Evolutionary conservation across 495 filamentous ascomycete genomes (phyloP).

Genomic region (Mytilinidion resinicola): DNA sequence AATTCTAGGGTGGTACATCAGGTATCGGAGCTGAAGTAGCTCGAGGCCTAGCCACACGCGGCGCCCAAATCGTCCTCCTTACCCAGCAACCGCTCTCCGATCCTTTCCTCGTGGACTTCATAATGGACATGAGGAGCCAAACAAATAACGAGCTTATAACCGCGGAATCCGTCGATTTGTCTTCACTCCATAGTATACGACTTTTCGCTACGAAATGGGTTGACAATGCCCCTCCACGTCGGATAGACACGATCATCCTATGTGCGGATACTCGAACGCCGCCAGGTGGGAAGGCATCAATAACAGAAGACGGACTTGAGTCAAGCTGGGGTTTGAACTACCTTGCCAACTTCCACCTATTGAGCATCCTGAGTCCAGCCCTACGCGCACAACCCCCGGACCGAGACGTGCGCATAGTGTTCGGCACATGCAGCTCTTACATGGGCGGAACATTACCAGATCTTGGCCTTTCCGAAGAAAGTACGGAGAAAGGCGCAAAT

Average conservation of each 20-base stretch:
- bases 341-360: slow-evolving; percentile 87
- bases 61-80: slow-evolving; percentile 86
- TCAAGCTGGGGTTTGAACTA: slow-evolving; percentile 91
- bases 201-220: slow-evolving; percentile 98
- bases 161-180: slow-evolving; percentile 87
- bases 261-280: slow-evolving; percentile 73
- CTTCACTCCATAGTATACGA: slow-evolving; percentile 79
- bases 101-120: slow-evolving; percentile 83
- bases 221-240: slow-evolving; percentile 83
- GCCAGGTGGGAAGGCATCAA: slow-evolving; percentile 47
- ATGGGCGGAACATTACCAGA: slow-evolving; percentile 57
- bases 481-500: slow-evolving; percentile 1
- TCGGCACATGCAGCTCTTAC: slow-evolving; percentile 82
- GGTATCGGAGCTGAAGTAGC: slow-evolving; percentile 79
- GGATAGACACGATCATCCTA: slow-evolving; percentile 89
- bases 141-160: slow-evolving; percentile 89
- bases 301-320: slow-evolving; percentile 69
- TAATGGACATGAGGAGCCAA: slow-evolving; percentile 73
- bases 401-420: slow-evolving; percentile 81
- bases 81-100: slow-evolving; percentile 74
- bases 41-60: slow-evolving; percentile 67
- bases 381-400: slow-evolving; percentile 86
- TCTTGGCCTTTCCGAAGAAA: slow-evolving; percentile 36
- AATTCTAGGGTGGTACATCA: slow-evolving; percentile 73
- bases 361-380: slow-evolving; percentile 83